Evolutionary conservation across 768 basidiomycete species (phyloP).

Genomic region (Pulveroboletus sp.): DNA sequence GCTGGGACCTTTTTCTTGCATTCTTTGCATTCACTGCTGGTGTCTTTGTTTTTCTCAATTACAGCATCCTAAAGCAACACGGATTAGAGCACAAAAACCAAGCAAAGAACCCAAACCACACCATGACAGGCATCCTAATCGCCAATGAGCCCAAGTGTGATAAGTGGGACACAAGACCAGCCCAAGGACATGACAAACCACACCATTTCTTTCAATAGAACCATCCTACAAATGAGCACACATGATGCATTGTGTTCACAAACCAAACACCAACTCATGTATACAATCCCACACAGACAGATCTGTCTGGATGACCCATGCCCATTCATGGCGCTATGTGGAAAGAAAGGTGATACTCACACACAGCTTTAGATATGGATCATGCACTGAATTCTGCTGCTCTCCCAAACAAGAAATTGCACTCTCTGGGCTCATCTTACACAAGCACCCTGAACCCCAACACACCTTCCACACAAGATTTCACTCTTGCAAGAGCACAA

Average conservation of each 20-base stretch:
- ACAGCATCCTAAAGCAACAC: slow-evolving; percentile 17
- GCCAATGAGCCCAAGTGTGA: slow-evolving; percentile 16
- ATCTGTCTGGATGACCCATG: no score
- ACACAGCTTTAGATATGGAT: no score
- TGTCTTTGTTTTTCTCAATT: slow-evolving; percentile 17
- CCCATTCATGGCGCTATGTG: slow-evolving; percentile 22
- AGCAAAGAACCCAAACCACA: neutral
- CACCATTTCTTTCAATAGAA: slow-evolving; percentile 13
- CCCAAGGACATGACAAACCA: slow-evolving; percentile 16
- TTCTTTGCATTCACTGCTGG: slow-evolving; percentile 14
- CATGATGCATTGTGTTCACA: neutral
- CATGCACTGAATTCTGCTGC: slow-evolving; percentile 21
- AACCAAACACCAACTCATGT: slow-evolving; percentile 6
- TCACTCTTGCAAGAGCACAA: slow-evolving; percentile 10
- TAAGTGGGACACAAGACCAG: slow-evolving; percentile 28
- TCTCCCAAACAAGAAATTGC: slow-evolving; percentile 12
- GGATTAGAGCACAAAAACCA: neutral
- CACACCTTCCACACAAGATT: no score
- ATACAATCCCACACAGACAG: slow-evolving; percentile 26
- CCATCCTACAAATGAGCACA: neutral
- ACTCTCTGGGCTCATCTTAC: neutral
- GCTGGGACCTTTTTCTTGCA: slow-evolving; percentile 24
- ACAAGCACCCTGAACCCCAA: slow-evolving; percentile 18
- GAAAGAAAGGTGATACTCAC: no score
- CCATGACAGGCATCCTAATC: slow-evolving; percentile 28